phyloP scores from a whole-genome alignment of 2,329 filamentous ascomycete species.

The Cercospora sp. region DNA sequence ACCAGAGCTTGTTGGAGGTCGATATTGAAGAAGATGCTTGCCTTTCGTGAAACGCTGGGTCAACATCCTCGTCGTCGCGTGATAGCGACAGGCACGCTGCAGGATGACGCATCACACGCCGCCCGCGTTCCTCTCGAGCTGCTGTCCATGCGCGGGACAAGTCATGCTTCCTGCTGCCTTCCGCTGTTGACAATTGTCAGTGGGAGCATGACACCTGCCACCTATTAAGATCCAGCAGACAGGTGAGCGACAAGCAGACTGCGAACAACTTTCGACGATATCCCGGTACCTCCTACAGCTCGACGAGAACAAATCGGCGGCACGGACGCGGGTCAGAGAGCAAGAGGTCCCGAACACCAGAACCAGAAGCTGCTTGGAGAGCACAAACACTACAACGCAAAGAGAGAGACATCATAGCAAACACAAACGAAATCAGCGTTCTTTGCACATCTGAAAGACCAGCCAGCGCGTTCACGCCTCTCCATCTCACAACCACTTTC shows the following conservation, averaged over 20 bases:
- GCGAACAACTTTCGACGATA: background rate
- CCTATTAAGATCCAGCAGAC: background rate
- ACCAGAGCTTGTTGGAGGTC: background rate
- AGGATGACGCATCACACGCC: background rate
- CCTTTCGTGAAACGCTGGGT: background rate
- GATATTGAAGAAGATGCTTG: background rate
- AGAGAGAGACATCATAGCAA: background rate
- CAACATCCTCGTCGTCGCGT: slow-evolving; percentile 9
- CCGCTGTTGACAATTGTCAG: background rate
- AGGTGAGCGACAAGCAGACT: background rate
- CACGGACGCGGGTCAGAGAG: background rate
- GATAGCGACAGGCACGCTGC: background rate
- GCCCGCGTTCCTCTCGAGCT: background rate
- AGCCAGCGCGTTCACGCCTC: background rate
- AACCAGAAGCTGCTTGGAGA: background rate
- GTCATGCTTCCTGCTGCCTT: slow-evolving; percentile 7
- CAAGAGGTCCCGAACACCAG: background rate
- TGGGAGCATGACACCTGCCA: background rate
- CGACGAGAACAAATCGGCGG: background rate
- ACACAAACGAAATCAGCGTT: background rate
- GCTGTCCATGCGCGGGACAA: background rate
- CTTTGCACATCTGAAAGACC: background rate
- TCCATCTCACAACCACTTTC: background rate
- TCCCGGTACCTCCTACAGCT: background rate
- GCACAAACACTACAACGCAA: background rate